A percentile compares a stretch with the other conserved stretches of the same genome.
phyloP scores from a whole-genome alignment of 2,329 filamentous ascomycete genomes.

The Thelonectria discophora region DNA sequence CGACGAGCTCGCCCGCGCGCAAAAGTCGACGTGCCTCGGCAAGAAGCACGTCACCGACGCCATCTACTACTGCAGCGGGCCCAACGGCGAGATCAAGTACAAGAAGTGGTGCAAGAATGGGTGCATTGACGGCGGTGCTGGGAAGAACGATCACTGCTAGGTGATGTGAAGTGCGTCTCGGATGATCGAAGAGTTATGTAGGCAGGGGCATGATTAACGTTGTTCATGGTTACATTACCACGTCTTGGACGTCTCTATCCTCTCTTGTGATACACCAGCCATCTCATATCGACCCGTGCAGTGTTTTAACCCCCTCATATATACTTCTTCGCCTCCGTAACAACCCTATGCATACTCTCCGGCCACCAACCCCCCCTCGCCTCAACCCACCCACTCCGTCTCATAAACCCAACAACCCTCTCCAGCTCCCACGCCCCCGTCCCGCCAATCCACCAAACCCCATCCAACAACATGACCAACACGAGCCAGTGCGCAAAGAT shows the following conservation, averaged over 20 bases:
- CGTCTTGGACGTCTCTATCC: background rate
- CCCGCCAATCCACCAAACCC: constrained; percentile 52
- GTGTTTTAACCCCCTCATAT: background rate
- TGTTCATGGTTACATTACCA: background rate
- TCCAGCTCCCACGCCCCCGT: constrained; percentile 49
- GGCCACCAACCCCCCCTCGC: constrained; percentile 46
- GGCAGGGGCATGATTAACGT: background rate
- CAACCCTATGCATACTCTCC: constrained; percentile 44
- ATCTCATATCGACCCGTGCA: background rate
- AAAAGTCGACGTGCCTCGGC: constrained; percentile 16
- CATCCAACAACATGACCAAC: constrained; percentile 48
- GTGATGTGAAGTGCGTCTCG: no score
- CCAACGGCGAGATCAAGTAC: constrained; percentile 19
- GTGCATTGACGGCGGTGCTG: constrained; percentile 1
- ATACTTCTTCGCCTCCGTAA: constrained; percentile 14
- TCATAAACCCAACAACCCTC: constrained; percentile 36
- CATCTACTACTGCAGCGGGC: constrained; percentile 15
- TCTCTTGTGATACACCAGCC: background rate
- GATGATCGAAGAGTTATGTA: background rate
- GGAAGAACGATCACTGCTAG: constrained; percentile 19
- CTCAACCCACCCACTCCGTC: constrained; percentile 16
- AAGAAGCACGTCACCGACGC: constrained; percentile 19
- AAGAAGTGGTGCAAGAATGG: constrained; percentile 21
- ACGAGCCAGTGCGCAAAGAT: constrained; percentile 53
- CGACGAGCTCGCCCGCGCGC: constrained; percentile 16